Percentiles rank a stretch among this genome's conserved stretches.
Evolutionary conservation across 2,329 filamentous ascomycete species (phyloP).

Genomic region (Fusarium torulosum): DNA sequence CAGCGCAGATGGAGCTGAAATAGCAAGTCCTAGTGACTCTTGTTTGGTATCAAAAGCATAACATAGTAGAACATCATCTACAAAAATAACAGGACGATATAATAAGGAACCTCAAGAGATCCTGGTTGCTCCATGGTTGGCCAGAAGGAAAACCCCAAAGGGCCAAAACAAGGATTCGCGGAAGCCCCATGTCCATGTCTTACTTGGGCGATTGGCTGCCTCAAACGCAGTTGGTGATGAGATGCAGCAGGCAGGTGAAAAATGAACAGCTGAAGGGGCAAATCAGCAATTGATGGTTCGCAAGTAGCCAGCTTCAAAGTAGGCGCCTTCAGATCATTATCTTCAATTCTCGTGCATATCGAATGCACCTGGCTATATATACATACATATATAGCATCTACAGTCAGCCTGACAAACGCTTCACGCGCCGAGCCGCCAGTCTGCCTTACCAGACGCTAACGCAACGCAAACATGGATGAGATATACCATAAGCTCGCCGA

Average conservation of each 20-base stretch:
- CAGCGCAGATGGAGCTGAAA: conserved; percentile 19
- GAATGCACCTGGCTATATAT: too few species aligned
- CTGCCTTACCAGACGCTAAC: not conserved
- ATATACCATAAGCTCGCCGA: conserved; percentile 50
- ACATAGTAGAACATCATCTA: not conserved
- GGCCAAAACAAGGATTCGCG: conserved; percentile 16
- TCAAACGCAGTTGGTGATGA: conserved; percentile 6
- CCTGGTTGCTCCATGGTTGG: not conserved
- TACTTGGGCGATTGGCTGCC: conserved; percentile 25
- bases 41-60: not conserved
- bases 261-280: conserved; percentile 19
- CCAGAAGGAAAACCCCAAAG: not conserved
- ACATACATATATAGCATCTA: not conserved
- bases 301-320: not conserved
- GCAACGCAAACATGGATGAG: conserved; percentile 48
- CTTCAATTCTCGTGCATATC: not conserved
- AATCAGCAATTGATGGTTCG: conserved; percentile 13
- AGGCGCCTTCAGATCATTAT: not conserved
- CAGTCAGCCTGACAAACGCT: conserved; percentile 4
- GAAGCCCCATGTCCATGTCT: conserved; percentile 38
- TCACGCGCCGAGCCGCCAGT: not conserved
- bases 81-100: not conserved
- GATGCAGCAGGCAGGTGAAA: conserved; percentile 3
- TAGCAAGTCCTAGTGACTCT: not conserved
- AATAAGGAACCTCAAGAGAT: not conserved